phyloP scores from a whole-genome alignment of 2,329 filamentous ascomycete species.

The Huntiella savannae region DNA sequence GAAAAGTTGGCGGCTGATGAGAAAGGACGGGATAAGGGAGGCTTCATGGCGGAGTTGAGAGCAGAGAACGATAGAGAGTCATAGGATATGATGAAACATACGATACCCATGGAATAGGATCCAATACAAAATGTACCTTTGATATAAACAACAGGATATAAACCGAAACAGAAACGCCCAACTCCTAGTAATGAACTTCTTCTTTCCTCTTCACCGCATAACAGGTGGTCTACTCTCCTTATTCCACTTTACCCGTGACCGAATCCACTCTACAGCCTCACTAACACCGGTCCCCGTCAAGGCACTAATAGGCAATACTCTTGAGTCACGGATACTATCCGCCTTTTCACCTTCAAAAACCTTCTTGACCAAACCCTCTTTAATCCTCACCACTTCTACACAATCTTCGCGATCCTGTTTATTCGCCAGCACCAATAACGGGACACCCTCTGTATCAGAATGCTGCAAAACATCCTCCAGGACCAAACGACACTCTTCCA shows the following conservation, averaged over 20 bases:
- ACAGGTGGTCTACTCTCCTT: slow-evolving; percentile 81
- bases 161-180: slow-evolving; percentile 2
- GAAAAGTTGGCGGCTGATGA: slow-evolving; percentile 57
- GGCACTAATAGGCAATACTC: slow-evolving; percentile 83
- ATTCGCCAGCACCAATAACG: slow-evolving; percentile 80
- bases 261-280: slow-evolving; percentile 94
- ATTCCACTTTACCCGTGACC: slow-evolving; percentile 86
- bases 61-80: slow-evolving; percentile 58
- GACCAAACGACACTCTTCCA: slow-evolving; percentile 78
- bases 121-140: slow-evolving; percentile 1
- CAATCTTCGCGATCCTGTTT: slow-evolving; percentile 97
- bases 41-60: slow-evolving; percentile 55
- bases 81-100: slow-evolving; percentile 4
- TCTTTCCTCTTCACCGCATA: slow-evolving; percentile 50
- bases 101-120: slow-evolving; percentile 9
- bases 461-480: slow-evolving; percentile 79
- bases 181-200: not conserved
- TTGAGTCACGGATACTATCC: slow-evolving; percentile 65
- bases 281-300: slow-evolving; percentile 70
- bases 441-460: slow-evolving; percentile 76
- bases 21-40: slow-evolving; percentile 59
- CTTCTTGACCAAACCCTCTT: slow-evolving; percentile 86
- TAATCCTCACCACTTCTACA: slow-evolving; percentile 90
- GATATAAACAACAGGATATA: slow-evolving; percentile 4
- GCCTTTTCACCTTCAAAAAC: slow-evolving; percentile 92